phyloP scores from a whole-genome alignment of 352 stramenopile genomes.

The Aphanomyces cochlioides region DNA sequence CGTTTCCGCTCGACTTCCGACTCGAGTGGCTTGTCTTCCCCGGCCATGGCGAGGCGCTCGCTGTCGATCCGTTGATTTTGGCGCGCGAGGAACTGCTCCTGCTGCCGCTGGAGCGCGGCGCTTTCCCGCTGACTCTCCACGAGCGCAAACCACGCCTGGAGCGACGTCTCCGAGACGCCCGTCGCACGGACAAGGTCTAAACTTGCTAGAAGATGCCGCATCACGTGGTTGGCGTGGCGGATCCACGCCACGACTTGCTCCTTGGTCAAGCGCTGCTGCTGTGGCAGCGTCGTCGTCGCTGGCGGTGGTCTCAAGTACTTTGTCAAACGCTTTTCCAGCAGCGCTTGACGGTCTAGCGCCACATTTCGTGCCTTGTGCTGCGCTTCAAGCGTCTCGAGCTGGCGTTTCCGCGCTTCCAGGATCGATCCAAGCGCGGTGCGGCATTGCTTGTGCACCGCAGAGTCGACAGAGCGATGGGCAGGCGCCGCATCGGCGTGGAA shows the following conservation, averaged over 20 bases:
- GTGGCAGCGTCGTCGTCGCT: too few species aligned
- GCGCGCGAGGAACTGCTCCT: neutral
- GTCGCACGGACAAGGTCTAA: neutral
- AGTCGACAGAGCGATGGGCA: constrained; percentile 1
- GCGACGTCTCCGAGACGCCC: neutral
- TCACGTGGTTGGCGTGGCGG: constrained; percentile 8
- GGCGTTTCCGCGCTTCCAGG: neutral
- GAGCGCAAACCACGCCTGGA: neutral
- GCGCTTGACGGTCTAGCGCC: neutral
- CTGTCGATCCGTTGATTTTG: neutral
- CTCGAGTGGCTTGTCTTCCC: constrained; percentile 24
- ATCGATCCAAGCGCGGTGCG: neutral
- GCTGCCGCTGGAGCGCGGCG: too few species aligned
- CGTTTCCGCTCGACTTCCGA: constrained; percentile 5
- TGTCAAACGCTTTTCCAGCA: neutral
- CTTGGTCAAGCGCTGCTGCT: neutral
- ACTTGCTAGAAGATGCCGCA: constrained; percentile 4
- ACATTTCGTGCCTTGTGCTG: neutral
- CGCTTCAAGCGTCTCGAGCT: neutral
- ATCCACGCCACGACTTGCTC: neutral
- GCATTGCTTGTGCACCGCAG: neutral
- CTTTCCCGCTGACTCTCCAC: neutral
- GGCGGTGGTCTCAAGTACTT: neutral
- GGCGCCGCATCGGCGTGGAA: neutral
- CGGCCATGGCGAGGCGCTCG: neutral